These are phyloP conservation scores for Crepidotus variabilis DNA, from an alignment of 768 basidiomycete species.

Conservation along the genomic window DNA sequence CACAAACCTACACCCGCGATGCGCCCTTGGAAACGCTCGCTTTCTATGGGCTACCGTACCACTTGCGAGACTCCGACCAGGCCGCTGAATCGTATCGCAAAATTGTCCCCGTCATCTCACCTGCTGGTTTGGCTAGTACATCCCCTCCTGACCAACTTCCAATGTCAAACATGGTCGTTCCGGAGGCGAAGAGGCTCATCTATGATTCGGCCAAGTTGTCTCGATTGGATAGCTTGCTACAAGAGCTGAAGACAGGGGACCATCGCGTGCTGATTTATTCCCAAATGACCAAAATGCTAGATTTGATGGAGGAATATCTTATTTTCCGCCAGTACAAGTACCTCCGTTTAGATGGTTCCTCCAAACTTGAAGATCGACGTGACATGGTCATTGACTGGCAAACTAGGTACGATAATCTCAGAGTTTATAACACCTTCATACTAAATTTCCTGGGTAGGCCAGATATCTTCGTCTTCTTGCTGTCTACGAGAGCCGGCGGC, in stretches of 20 bases:
- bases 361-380: constrained; percentile 90
- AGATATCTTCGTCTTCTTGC: constrained; percentile 84
- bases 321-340: constrained; percentile 97
- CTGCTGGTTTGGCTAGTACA: constrained; percentile 60
- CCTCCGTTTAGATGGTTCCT: constrained; percentile 87
- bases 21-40: constrained; percentile 74
- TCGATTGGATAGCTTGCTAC: constrained; percentile 81
- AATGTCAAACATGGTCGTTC: constrained; percentile 82
- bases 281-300: constrained; percentile 99
- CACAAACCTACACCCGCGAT: constrained; percentile 53
- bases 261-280: constrained; percentile 96
- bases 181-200: constrained; percentile 91
- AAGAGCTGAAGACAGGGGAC: constrained; percentile 88
- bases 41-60: constrained; percentile 79
- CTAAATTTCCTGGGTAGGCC: constrained; percentile 41
- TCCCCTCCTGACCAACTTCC: constrained; percentile 78
- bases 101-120: constrained; percentile 57
- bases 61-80: constrained; percentile 53
- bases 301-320: constrained; percentile 97
- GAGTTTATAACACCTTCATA: neutral
- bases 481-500: constrained; percentile 94
- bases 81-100: constrained; percentile 44
- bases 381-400: constrained; percentile 99
- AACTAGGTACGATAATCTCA: constrained; percentile 60
- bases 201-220: constrained; percentile 97